Conservation (phyloP, 371 early-diverging fungal species). For the Lichtheimia ramosa region DNA sequence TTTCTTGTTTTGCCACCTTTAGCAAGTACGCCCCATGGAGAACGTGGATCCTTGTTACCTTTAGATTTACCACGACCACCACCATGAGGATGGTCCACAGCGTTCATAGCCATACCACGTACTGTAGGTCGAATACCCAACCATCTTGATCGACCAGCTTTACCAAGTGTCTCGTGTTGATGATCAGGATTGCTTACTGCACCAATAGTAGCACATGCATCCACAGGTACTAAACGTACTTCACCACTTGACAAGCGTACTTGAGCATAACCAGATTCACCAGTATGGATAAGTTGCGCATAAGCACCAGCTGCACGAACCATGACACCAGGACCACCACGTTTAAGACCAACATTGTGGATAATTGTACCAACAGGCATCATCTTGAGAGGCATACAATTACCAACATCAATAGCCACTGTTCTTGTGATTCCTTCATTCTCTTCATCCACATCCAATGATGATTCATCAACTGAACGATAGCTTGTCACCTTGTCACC, state of each 20-base stretch:
- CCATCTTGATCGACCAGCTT: slow-evolving; percentile 88
- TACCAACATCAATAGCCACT: slow-evolving; percentile 80
- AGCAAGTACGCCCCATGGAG: slow-evolving; percentile 94
- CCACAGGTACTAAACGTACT: slow-evolving; percentile 85
- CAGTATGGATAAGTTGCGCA: slow-evolving; percentile 86
- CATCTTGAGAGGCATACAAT: slow-evolving; percentile 87
- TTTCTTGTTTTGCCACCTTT: slow-evolving; percentile 95
- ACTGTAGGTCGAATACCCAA: slow-evolving; percentile 93
- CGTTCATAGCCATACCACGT: slow-evolving; percentile 99
- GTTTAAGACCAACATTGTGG: slow-evolving; percentile 84
- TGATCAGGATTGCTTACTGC: slow-evolving; percentile 91
- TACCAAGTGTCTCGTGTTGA: slow-evolving; percentile 87
- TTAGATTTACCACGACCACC: slow-evolving; percentile 97
- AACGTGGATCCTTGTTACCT: slow-evolving; percentile 89
- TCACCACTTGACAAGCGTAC: slow-evolving; percentile 88
- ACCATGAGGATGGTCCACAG: slow-evolving; percentile 99
- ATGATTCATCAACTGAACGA: slow-evolving; percentile 11
- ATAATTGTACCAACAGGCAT: slow-evolving; percentile 93
- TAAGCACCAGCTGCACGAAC: slow-evolving; percentile 90
- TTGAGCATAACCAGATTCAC: slow-evolving; percentile 81
- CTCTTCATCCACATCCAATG: slow-evolving; percentile 5
- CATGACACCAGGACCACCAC: slow-evolving; percentile 82
- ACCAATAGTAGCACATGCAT: slow-evolving; percentile 92
- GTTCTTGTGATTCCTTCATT: slow-evolving; percentile 57
- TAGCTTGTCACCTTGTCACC: slow-evolving; percentile 59